These are phyloP conservation scores for Lachancea dasiensis DNA, from an alignment of 805 yeast genomes.

Conservation along the genomic window DNA sequence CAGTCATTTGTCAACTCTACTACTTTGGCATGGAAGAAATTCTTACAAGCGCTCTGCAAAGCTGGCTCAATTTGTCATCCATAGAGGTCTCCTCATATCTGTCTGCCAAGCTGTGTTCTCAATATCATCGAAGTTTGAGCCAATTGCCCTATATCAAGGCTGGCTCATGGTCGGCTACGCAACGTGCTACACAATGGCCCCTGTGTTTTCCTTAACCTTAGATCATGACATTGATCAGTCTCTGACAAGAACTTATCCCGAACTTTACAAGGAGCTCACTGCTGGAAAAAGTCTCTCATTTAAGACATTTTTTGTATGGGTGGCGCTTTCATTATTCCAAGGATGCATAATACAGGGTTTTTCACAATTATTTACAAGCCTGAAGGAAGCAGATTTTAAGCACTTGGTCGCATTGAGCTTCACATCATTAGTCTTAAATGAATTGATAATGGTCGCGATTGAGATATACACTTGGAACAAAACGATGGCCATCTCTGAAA, in stretches of 20 bases:
- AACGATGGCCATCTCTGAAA: constrained; percentile 65
- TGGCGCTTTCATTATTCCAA: constrained; percentile 80
- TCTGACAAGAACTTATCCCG: constrained; percentile 87
- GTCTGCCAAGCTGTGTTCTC: constrained; percentile 94
- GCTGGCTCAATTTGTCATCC: constrained; percentile 91
- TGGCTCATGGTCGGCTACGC: constrained; percentile 99
- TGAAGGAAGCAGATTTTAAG: constrained; percentile 47
- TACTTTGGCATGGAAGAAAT: constrained; percentile 97
- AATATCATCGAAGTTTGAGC: constrained; percentile 80
- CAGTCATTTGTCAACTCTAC: constrained; percentile 75
- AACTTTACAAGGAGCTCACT: constrained; percentile 85
- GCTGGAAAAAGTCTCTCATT: constrained; percentile 82
- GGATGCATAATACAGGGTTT: constrained; percentile 80
- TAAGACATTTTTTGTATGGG: constrained; percentile 88
- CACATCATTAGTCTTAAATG: constrained; percentile 74
- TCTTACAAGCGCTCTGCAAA: constrained; percentile 95
- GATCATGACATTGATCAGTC: constrained; percentile 90
- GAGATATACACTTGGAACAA: constrained; percentile 90
- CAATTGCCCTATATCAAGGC: constrained; percentile 90
- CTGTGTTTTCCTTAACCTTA: constrained; percentile 87
- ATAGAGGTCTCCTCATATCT: constrained; percentile 88
- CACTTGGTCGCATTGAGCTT: constrained; percentile 84
- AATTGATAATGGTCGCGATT: constrained; percentile 86
- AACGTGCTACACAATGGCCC: constrained; percentile 95
- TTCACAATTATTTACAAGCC: constrained; percentile 69